Conservation (phyloP, 176 grass and related monocot genomes). For the Guadua angustifolia region DNA sequence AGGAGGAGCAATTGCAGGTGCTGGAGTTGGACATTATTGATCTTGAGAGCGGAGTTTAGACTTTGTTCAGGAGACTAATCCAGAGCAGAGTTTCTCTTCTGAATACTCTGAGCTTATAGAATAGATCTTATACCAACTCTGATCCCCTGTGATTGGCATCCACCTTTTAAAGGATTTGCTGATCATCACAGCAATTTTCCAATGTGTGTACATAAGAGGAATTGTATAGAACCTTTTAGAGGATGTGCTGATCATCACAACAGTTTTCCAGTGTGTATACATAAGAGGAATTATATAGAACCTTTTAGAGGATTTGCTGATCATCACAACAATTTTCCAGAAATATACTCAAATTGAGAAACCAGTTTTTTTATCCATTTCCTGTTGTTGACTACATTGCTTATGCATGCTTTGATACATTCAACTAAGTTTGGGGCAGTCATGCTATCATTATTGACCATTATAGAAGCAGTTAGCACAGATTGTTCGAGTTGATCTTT, state of each 20-base stretch:
- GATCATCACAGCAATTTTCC: conserved; percentile 26
- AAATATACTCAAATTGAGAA: conserved; percentile 14
- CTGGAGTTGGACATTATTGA: conserved; percentile 47
- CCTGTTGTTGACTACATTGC: not conserved
- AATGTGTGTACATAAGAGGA: conserved; percentile 30
- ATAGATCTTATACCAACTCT: conserved; percentile 27
- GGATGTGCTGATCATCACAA: too few relatives aligned
- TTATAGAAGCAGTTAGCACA: not conserved
- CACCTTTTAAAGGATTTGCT: conserved; percentile 52
- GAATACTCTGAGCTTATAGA: conserved; percentile 54
- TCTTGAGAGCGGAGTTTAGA: conserved; percentile 50
- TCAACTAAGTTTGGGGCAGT: not conserved
- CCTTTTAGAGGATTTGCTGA: too few relatives aligned
- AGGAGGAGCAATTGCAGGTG: conserved; percentile 48
- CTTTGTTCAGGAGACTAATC: conserved; percentile 56
- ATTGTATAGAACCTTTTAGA: conserved; percentile 12
- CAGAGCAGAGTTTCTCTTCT: conserved; percentile 65
- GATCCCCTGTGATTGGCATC: conserved; percentile 22
- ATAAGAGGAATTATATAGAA: too few relatives aligned
- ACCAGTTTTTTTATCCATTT: conserved; percentile 14
- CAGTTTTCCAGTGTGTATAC: too few relatives aligned
- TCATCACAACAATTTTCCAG: not conserved
- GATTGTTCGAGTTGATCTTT: conserved; percentile 21
- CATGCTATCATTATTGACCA: conserved; percentile 17
- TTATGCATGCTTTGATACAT: conserved; percentile 4